Base-by-base conservation (phyloP, 1,139 yeast genomes). In the Pichia terricola region DNA sequence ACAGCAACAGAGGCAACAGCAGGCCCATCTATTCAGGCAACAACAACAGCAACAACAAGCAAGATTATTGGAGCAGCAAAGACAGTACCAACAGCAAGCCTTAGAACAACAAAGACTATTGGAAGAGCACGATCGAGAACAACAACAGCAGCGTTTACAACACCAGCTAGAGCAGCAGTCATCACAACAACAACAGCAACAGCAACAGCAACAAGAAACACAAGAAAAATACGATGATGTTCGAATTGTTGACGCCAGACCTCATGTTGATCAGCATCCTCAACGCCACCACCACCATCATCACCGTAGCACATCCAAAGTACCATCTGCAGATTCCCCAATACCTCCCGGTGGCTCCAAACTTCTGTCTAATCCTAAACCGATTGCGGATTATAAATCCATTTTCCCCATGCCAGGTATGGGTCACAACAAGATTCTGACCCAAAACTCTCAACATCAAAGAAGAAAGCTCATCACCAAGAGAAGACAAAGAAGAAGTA, bases 371-470 rank as follows among this genome's bases (percentile, higher is more conserved):
- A 26, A 6, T 6, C 11, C 32, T 11, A 39, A 34, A 41, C 16
- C 37, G 26, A 22, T 39, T 9, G 45, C 49, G 3, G 55, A 54
- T 26, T 52, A 43, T 32, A 44, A 45, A 40, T 47, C 52, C 11
- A 49, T 53, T 8, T 53, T 52, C 41, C 58, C 56, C 28, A 52
- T 53, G 46, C 57, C 57, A 9, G 52, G 53, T 49, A 44, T 50
- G 44, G 52, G 51, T 16, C 51, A 49, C 35, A 49, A 49, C 10
- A 42, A 43, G 7, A 40, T 43, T 16, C 43, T 45, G 3, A 42
- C 45, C 16, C 22, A 47, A 11, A 39, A 44, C 4, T 47, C 43
- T 37, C 41, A 42, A n/a, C 47, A 49, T 9, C 27, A 47, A 16
- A 38, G 45, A 28, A 50, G 41, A 43, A 50, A 45, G 26, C 39